Base-by-base conservation (phyloP, 805 yeast species). In the Myxozyma monticola region DNA sequence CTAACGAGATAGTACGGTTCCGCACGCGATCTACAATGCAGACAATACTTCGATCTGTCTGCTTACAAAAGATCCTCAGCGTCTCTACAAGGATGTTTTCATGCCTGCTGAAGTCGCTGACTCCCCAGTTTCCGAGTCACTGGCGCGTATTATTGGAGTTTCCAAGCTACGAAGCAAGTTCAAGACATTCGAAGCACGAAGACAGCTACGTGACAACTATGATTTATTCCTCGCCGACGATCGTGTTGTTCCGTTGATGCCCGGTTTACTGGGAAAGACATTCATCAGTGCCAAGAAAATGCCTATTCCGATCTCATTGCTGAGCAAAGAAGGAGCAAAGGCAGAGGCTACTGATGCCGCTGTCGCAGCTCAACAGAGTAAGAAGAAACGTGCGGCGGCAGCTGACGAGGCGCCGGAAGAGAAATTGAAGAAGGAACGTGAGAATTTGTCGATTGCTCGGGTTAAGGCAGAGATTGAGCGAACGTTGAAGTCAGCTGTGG, bases 171-270 rank as follows among this genome's bases (percentile, higher is more conserved):
- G 88, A 68, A 86, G 89, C 29, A 85, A 84, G 54, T 91, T 81
- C 76, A 88, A 88, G 71, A 80, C 87, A n/a, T 93, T 73, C 62
- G 97, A 93, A 69, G 83, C 89, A 52, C 83, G 89, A 68, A 82
- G 97, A 67, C 83, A 81, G 56, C 79, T 93, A 53, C 69, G 76
- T 37, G 67, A 75, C 14, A 81, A 80, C 51, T 86, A 79, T 65
- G 95, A 89, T 62, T 59, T 88, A 54, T 87, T 93, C 68, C 65
- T 93, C 37, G 83, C 88, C 45, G 99, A 93, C 70, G 96, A 89
- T 56, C 82, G 84, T 31, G 73, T 91, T 39, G 74, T 88, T 46
- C 80, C 89, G 25, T 74, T 86, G 52, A 76, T 93, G 69, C 99
- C 99, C 41, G 80, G 83, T 61, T 70, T 86, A 31, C 72, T 93